A percentile compares a stretch with the other conserved stretches of the same genome.
Evolutionary conservation across 2,329 filamentous ascomycete species (phyloP).

Genomic region (Claviceps africana): DNA sequence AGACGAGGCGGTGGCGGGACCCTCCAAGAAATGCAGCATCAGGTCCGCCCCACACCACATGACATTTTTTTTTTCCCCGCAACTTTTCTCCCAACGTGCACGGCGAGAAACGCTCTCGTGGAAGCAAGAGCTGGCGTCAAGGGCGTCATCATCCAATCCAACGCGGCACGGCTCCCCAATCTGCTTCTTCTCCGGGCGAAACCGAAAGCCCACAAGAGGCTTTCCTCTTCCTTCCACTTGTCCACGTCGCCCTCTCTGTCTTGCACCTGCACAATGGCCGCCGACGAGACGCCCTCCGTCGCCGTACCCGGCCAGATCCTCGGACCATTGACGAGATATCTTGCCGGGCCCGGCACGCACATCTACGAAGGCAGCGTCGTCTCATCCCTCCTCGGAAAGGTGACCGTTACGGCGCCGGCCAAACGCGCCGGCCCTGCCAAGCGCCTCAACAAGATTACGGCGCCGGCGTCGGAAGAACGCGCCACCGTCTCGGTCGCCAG

Average conservation of each 20-base stretch:
- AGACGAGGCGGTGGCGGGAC: background rate
- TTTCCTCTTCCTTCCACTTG: too few species aligned
- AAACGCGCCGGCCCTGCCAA: constrained; percentile 38
- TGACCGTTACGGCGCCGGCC: constrained; percentile 38
- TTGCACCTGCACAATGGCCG: constrained; percentile 18
- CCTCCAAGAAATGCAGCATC: background rate
- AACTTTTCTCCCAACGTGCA: background rate
- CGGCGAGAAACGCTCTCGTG: background rate
- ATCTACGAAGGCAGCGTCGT: constrained; percentile 61
- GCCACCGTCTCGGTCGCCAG: constrained; percentile 43
- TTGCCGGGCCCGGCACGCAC: constrained; percentile 72
- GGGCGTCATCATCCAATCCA: background rate
- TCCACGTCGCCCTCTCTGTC: background rate
- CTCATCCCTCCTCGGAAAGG: constrained; percentile 67
- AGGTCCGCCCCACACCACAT: background rate
- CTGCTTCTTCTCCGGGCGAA: background rate
- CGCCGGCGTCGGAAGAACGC: constrained; percentile 27
- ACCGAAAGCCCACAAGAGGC: background rate
- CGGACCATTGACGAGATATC: constrained; percentile 51
- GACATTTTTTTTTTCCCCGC: background rate
- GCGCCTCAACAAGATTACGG: constrained; percentile 43
- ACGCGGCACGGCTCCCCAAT: too few species aligned
- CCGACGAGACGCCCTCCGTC: constrained; percentile 31
- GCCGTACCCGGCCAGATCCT: constrained; percentile 75
- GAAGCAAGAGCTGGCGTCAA: background rate